Conservation (phyloP, 345 rosid genomes). For the Microcos paniculata region DNA sequence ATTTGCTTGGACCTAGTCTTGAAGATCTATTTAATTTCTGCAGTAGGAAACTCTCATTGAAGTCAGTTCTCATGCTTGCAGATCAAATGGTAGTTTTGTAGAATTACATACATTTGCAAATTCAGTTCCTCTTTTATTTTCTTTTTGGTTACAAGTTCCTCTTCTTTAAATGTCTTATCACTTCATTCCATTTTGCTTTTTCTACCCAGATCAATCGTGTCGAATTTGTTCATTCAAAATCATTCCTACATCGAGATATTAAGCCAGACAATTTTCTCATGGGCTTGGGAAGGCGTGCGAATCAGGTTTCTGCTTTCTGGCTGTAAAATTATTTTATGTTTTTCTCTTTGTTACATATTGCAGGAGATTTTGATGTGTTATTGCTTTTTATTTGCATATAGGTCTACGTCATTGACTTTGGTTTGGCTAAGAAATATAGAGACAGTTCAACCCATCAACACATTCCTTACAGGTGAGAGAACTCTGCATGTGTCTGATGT, state of each 20-base stretch:
- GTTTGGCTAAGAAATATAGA: slow-evolving; percentile 91
- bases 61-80: slow-evolving; percentile 97
- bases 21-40: slow-evolving; percentile 94
- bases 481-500: not conserved
- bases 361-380: not conserved
- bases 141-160: too few relatives aligned
- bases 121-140: not conserved
- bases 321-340: not conserved
- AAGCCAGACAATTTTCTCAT: slow-evolving; percentile 95
- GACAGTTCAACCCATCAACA: slow-evolving; percentile 88
- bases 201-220: slow-evolving; percentile 77
- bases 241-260: slow-evolving; percentile 92
- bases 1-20: slow-evolving; percentile 96
- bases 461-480: slow-evolving; percentile 81
- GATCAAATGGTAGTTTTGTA: slow-evolving; percentile 82
- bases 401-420: slow-evolving; percentile 91
- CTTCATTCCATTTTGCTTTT: not conserved
- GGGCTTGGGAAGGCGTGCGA: slow-evolving; percentile 97
- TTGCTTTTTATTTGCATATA: slow-evolving; percentile 24
- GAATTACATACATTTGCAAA: slow-evolving; percentile 2
- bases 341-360: not conserved
- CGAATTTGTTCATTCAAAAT: slow-evolving; percentile 85
- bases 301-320: slow-evolving; percentile 53
- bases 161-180: not conserved
- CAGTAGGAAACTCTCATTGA: slow-evolving; percentile 76